phyloP scores from a whole-genome alignment of 805 yeast genomes.

The Scheffersomyces ergatensis region DNA sequence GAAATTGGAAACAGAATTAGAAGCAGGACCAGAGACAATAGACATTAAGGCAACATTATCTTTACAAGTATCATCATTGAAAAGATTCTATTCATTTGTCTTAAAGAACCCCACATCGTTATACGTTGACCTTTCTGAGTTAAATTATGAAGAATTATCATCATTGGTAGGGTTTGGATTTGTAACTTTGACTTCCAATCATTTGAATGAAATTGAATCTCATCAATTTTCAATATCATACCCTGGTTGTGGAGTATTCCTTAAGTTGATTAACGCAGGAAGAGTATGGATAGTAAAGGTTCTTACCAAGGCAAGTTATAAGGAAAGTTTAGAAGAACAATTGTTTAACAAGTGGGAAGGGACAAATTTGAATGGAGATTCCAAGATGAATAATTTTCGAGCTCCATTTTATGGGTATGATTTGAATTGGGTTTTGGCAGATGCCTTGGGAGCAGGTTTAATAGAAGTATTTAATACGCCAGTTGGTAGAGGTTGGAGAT shows the following conservation, averaged over 20 bases:
- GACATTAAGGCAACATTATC: not conserved
- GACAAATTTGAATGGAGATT: conserved; percentile 16
- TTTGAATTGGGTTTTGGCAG: conserved; percentile 49
- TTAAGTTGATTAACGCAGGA: conserved; percentile 44
- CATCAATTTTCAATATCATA: conserved; percentile 41
- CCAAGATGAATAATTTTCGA: conserved; percentile 37
- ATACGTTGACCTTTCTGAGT: conserved; percentile 19
- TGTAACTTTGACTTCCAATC: conserved; percentile 44
- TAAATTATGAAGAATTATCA: conserved; percentile 25
- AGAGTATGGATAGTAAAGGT: conserved; percentile 42
- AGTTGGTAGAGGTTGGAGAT: conserved; percentile 57
- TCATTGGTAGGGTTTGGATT: conserved; percentile 39
- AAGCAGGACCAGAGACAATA: not conserved
- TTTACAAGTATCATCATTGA: conserved; percentile 11
- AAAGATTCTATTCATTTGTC: conserved; percentile 20
- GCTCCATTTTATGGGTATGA: conserved; percentile 51
- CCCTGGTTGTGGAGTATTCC: conserved; percentile 50
- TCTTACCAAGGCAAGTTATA: conserved; percentile 33
- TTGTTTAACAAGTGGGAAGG: conserved; percentile 48
- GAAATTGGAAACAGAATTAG: conserved; percentile 1
- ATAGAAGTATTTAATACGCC: conserved; percentile 53
- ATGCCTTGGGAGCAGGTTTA: conserved; percentile 50
- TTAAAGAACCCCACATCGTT: conserved; percentile 23
- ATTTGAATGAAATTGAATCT: conserved; percentile 38
- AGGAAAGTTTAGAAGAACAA: conserved; percentile 43